Percentiles rank a stretch among this genome's conserved stretches.
Evolutionary conservation across 2,329 filamentous ascomycete genomes (phyloP).

Genomic region (Beauveria scarabaeidicola): DNA sequence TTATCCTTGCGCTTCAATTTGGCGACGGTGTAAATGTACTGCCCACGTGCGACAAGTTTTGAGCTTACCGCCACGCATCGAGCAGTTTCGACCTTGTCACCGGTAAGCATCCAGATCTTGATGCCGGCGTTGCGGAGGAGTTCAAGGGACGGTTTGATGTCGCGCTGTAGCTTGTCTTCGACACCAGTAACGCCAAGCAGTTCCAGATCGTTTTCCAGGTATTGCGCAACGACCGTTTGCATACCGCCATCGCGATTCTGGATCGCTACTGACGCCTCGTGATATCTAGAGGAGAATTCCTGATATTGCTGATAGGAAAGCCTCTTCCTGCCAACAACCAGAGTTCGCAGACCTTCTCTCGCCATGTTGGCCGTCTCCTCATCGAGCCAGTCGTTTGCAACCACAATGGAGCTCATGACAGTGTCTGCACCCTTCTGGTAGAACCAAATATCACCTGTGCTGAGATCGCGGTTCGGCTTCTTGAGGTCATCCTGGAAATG

Average conservation of each 20-base stretch:
- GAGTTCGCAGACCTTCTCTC: conserved; percentile 82
- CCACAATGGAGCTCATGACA: conserved; percentile 94
- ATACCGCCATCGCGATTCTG: conserved; percentile 73
- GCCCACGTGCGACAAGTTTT: conserved; percentile 84
- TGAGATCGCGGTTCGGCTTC: conserved; percentile 39
- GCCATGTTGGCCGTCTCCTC: conserved; percentile 99
- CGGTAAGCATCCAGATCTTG: conserved; percentile 99
- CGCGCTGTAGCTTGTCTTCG: conserved; percentile 90
- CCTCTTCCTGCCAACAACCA: conserved; percentile 89
- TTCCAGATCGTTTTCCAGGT: conserved; percentile 82
- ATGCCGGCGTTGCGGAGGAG: conserved; percentile 93
- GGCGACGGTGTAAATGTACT: conserved; percentile 90
- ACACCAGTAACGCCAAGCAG: conserved; percentile 95
- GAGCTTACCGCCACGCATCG: conserved; percentile 92
- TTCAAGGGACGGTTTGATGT: conserved; percentile 93
- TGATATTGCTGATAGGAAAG: conserved; percentile 71
- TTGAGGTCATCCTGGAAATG: conserved; percentile 60
- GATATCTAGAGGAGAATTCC: conserved; percentile 67
- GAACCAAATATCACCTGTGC: conserved; percentile 84
- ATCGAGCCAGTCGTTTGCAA: conserved; percentile 95
- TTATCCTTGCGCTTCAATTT: conserved; percentile 76
- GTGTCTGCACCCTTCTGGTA: conserved; percentile 98
- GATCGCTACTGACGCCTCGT: conserved; percentile 72
- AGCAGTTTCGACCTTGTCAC: conserved; percentile 96
- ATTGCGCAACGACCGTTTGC: conserved; percentile 68